These are phyloP conservation scores for Aspergillus arachidicola DNA, from an alignment of 2,329 filamentous ascomycete species.

Conservation along the genomic window DNA sequence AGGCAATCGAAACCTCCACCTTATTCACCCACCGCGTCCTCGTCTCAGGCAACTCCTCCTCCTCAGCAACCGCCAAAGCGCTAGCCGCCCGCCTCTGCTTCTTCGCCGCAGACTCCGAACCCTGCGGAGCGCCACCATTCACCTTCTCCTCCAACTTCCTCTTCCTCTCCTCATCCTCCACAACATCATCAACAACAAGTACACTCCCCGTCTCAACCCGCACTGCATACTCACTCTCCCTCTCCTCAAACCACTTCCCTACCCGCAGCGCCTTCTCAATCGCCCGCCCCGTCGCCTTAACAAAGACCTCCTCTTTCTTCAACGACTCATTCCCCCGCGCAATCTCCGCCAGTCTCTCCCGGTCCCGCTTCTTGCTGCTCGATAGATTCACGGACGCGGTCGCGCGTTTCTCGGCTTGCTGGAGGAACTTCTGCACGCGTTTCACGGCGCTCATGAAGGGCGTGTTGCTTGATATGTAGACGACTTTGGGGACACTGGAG, in stretches of 20 bases:
- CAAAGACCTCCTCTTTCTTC: constrained; percentile 52
- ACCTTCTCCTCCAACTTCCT: constrained; percentile 27
- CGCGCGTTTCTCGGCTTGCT: constrained; percentile 55
- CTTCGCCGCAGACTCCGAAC: constrained; percentile 27
- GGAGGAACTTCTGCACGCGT: constrained; percentile 59
- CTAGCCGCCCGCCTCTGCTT: constrained; percentile 32
- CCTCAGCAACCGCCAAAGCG: constrained; percentile 28
- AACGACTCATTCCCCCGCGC: constrained; percentile 38
- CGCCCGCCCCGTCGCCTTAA: constrained; percentile 63
- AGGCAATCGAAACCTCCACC: constrained; percentile 47
- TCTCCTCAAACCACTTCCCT: constrained; percentile 58
- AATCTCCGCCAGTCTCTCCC: constrained; percentile 35
- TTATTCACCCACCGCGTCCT: constrained; percentile 51
- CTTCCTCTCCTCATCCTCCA: constrained; percentile 41
- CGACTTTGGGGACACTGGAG: constrained; percentile 51
- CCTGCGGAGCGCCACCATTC: constrained; percentile 16
- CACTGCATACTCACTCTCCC: constrained; percentile 53
- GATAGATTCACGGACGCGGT: constrained; percentile 44
- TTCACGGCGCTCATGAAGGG: constrained; percentile 64
- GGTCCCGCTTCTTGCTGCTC: constrained; percentile 33
- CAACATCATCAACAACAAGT: constrained; percentile 63
- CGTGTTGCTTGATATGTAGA: constrained; percentile 59
- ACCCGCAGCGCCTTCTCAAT: constrained; percentile 60
- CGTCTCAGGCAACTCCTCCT: constrained; percentile 46
- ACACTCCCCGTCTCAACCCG: constrained; percentile 59